A percentile compares a stretch with the other conserved stretches of the same genome.
phyloP scores from a whole-genome alignment of 108 stramenopile genomes.

The Conticribra guillardii region DNA sequence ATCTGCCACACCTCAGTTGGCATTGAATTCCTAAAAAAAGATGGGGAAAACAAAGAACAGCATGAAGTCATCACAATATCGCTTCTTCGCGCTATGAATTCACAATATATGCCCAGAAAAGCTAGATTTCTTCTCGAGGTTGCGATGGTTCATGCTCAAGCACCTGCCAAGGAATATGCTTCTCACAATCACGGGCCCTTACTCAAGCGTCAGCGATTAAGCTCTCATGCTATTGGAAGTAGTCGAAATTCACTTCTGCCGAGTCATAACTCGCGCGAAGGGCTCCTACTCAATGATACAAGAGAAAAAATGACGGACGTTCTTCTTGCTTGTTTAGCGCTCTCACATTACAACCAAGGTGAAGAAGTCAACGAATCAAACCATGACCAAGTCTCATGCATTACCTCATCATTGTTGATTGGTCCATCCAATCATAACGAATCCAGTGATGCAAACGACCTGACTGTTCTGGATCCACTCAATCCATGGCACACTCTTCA shows the following conservation, averaged over 20 bases:
- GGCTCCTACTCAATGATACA: not conserved
- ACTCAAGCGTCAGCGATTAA: constrained; percentile 29
- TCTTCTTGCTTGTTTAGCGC: constrained; percentile 29
- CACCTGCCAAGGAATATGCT: not conserved
- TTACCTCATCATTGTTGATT: constrained; percentile 27
- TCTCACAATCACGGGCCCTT: not conserved
- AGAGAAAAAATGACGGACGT: constrained; percentile 20
- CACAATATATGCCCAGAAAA: constrained; percentile 15
- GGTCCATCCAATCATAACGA: not conserved
- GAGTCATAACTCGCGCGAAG: not conserved
- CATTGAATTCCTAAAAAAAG: constrained; percentile 20
- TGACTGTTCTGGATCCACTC: constrained; percentile 32
- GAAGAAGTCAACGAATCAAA: constrained; percentile 7
- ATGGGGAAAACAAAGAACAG: not conserved
- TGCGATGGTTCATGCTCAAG: constrained; percentile 14
- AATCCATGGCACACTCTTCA: constrained; percentile 53
- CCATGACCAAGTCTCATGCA: constrained; percentile 19
- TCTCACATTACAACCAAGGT: constrained; percentile 20
- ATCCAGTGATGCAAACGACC: not conserved
- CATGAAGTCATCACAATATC: constrained; percentile 29
- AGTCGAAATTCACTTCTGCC: not conserved
- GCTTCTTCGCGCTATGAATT: constrained; percentile 32
- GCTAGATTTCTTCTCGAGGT: constrained; percentile 33
- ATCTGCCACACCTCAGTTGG: constrained; percentile 25
- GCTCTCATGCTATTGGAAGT: not conserved